Evolutionary conservation across 257 asterid genomes (phyloP).

Genomic region (Solanum sparsipilum): DNA sequence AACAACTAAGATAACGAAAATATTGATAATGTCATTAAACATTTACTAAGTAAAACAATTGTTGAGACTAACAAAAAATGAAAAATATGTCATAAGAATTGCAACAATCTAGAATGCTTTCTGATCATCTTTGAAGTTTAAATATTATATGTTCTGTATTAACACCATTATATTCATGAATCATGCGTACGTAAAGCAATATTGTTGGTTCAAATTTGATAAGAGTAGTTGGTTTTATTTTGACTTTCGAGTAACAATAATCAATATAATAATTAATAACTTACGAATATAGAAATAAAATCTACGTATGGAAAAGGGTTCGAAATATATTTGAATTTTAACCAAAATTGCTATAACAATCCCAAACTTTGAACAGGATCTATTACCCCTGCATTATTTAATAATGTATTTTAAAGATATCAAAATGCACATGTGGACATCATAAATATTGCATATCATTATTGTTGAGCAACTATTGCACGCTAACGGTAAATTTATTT

Average conservation of each 20-base stretch:
- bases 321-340: too few species aligned
- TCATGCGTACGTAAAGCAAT: background rate
- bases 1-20: too few species aligned
- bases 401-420: too few species aligned
- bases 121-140: background rate
- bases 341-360: too few species aligned
- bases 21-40: too few species aligned
- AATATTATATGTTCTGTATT: background rate
- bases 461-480: background rate
- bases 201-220: background rate
- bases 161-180: background rate
- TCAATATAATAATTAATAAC: background rate
- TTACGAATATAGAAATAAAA: too few species aligned
- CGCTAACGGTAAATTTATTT: background rate
- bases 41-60: too few species aligned
- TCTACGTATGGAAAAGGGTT: too few species aligned
- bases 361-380: accelerated
- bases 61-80: too few species aligned
- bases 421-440: accelerated
- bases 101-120: background rate
- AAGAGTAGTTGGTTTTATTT: background rate
- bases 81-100: background rate
- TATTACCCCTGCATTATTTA: too few species aligned
- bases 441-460: too few species aligned
- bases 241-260: background rate